These are phyloP conservation scores for Paramecium tetraurelia DNA, from an alignment of 73 alveolate species.

Conservation along the genomic window DNA sequence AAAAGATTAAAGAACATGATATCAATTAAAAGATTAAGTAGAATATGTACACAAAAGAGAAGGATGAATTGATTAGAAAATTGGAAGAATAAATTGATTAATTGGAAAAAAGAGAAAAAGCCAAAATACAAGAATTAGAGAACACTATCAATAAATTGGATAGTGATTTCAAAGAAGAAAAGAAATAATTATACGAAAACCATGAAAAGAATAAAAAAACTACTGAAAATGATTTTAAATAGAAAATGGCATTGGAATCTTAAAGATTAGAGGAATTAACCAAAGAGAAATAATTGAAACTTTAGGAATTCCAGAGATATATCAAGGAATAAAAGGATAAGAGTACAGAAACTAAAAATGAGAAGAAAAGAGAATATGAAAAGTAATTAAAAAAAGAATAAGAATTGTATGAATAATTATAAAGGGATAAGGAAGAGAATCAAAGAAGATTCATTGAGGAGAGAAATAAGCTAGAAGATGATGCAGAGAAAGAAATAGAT, in stretches of 20 bases:
- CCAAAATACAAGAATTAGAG: slow-evolving; percentile 69
- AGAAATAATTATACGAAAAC: slow-evolving; percentile 48
- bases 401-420: slow-evolving; percentile 67
- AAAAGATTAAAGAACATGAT: slow-evolving; percentile 46
- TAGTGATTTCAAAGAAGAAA: slow-evolving; percentile 72
- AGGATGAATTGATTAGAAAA: slow-evolving; percentile 57
- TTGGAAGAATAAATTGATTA: slow-evolving; percentile 55
- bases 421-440: slow-evolving; percentile 68
- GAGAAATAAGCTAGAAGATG: slow-evolving; percentile 61
- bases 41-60: slow-evolving; percentile 53
- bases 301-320: slow-evolving; percentile 13
- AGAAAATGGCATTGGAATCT: slow-evolving; percentile 62
- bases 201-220: slow-evolving; percentile 65
- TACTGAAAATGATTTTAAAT: slow-evolving; percentile 65
- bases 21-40: slow-evolving; percentile 17
- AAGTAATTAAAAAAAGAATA: slow-evolving; percentile 72
- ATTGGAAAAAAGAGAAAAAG: slow-evolving; percentile 64
- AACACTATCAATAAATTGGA: slow-evolving; percentile 76
- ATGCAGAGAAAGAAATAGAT: slow-evolving; percentile 72
- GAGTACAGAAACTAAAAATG: slow-evolving; percentile 64
- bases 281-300: slow-evolving; percentile 56
- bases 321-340: slow-evolving; percentile 46
- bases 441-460: slow-evolving; percentile 63
- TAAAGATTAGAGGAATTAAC: slow-evolving; percentile 63
- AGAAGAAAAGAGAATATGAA: slow-evolving; percentile 75